Base-by-base conservation (phyloP, 768 basidiomycete genomes). In the Pleurotus sapidus region DNA sequence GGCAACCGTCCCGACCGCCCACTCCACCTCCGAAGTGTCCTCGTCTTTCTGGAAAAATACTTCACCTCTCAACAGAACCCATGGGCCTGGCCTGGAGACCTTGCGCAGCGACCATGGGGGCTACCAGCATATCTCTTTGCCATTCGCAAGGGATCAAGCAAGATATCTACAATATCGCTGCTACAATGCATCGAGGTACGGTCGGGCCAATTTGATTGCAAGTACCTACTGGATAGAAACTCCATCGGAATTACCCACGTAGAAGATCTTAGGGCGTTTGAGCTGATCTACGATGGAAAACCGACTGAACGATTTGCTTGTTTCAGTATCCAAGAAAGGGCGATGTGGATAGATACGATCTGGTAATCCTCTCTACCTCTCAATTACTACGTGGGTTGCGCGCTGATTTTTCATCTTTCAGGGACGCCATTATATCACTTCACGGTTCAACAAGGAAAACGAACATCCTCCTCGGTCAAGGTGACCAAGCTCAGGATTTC, bases 291-390 rank as follows among this genome's bases (percentile, higher is more conserved):
- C 56, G 77, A 82, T 53, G 82, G 76, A 12, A 68, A 74, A 20
- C 69, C 68, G 3, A 73, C 69, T 54, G 85, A 89, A 64, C 81
- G 75, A 55, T 89, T 91, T 66, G 88, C 86, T 0, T 83, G 81
- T 2, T 67, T 72, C 8, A 83, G 83, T 18, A 78, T 83, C 24
- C 76, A 79, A 58, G 87, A 88, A 56, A 75, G 89, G 50, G 88
- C 87, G 3, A 78, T 77, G 7, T 91, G 89, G 89, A 79, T 91
- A 49, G 87, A 85, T 63, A 81, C 84, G 3, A 82, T 91, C 47
- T 91, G 89, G 89, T 89, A 67, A 64, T 76, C 66, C 20, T 25
- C 30, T 48, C 54, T 34, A 18, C 55, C 54, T 18, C 38, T 30
- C 46, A n/a, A 40, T 56, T 43, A 18, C 42, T 50, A 38, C 39